phyloP scores from a whole-genome alignment of 176 grass and related monocot genomes.

The Rhynchospora breviuscula region DNA sequence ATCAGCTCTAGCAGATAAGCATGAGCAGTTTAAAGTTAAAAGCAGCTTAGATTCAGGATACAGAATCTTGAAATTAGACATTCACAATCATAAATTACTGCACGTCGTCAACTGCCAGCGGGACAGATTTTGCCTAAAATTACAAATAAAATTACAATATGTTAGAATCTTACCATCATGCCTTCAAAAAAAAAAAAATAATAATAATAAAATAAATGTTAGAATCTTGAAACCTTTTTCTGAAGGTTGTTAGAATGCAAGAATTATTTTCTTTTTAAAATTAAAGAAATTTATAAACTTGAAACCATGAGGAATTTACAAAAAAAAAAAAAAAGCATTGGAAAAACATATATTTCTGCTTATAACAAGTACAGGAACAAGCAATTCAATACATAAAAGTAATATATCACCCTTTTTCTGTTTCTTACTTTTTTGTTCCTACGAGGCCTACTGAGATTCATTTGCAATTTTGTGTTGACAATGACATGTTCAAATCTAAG shows the following conservation, averaged over 20 bases:
- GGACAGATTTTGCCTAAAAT: slow-evolving; percentile 70
- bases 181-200: no score
- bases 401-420: neutral
- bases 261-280: neutral
- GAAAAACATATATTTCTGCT: neutral
- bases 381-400: neutral
- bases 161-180: no score
- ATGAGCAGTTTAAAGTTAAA: neutral
- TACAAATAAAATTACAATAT: slow-evolving; percentile 4
- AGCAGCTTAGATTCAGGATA: neutral
- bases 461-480: neutral
- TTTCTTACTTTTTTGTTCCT: neutral
- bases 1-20: neutral
- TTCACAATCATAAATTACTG: slow-evolving; percentile 18
- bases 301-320: neutral
- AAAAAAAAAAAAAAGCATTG: neutral
- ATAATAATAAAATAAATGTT: no score
- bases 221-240: no score
- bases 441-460: neutral
- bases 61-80: neutral
- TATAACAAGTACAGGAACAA: neutral
- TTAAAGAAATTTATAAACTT: neutral
- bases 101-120: slow-evolving; percentile 47
- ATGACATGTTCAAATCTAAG: neutral
- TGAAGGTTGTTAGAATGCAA: neutral